Evolutionary conservation across 1,284 basidiomycete genomes (phyloP).

Genomic region (Bjerkandera adusta): DNA sequence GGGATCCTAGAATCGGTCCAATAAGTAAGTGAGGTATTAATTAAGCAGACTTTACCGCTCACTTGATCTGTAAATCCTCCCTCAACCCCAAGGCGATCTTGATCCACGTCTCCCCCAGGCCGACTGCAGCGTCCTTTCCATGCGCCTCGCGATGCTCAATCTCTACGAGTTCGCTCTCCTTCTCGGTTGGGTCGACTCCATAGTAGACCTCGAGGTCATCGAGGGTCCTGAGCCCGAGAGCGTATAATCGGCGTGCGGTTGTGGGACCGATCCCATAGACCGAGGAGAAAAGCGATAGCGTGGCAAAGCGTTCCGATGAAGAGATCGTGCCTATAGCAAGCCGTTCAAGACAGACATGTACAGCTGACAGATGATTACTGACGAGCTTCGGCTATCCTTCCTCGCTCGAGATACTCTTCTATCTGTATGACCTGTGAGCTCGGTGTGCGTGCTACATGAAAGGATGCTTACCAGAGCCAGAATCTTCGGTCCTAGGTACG

Average conservation of each 20-base stretch:
- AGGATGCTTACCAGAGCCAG: slow-evolving; percentile 47
- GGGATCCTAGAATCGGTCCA: slow-evolving; percentile 48
- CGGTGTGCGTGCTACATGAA: not conserved
- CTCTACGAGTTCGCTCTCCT: slow-evolving; percentile 22
- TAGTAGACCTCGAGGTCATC: slow-evolving; percentile 66
- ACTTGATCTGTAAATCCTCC: slow-evolving; percentile 46
- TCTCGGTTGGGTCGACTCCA: slow-evolving; percentile 39
- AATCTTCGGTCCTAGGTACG: slow-evolving; percentile 63
- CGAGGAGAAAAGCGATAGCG: slow-evolving; percentile 56
- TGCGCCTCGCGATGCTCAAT: slow-evolving; percentile 16
- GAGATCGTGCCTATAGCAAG: slow-evolving; percentile 42
- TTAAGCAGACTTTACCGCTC: slow-evolving; percentile 3
- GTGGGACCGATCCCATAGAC: slow-evolving; percentile 72
- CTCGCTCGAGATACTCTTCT: slow-evolving; percentile 55
- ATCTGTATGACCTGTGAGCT: slow-evolving; percentile 39
- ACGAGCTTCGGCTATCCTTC: slow-evolving; percentile 61
- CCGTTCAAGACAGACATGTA: not conserved
- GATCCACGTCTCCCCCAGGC: slow-evolving; percentile 36
- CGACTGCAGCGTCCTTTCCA: slow-evolving; percentile 12
- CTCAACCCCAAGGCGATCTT: slow-evolving; percentile 50
- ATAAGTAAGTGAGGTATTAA: not conserved
- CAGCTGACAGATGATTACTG: slow-evolving; percentile 22
- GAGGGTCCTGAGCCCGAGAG: slow-evolving; percentile 55
- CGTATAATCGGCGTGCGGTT: slow-evolving; percentile 63
- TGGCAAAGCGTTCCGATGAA: slow-evolving; percentile 49